Base-by-base conservation (phyloP, 352 stramenopile species). In the Phytopythium mirpurense region DNA sequence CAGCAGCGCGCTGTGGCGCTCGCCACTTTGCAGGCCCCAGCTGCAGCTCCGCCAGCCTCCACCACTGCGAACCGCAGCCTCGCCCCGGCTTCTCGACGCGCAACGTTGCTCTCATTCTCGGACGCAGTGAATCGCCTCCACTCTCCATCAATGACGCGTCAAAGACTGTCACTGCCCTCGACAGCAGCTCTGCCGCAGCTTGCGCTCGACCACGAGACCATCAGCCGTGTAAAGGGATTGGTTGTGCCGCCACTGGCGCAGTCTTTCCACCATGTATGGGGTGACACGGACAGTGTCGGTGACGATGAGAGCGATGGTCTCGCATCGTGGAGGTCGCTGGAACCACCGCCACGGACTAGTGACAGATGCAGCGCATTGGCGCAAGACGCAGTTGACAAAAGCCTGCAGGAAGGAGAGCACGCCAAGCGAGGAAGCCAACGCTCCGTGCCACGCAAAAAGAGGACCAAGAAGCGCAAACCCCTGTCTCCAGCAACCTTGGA, bases 1-100 rank as follows among this genome's bases (percentile, higher is more conserved):
- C 64, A 82, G 57, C 75, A 78, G n/a, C 55, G 71, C 2, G 63
- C 62, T 2, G 66, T 74, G 48, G 63, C 44, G 3, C 67, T 63
- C 0, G 51, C 40, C n/a, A 34, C 58, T 0, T 24, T 53, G 0
- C 36, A 52, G 40, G 15, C 23, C 34, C 60, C 34, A 11, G 41
- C 10, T n/a, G n/a, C n/a, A 29, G 16, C 15, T 21, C 24, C 44
- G 38, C 15, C 31, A 26, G 51, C 38, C 16, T 23, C 21, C 2
- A 4, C 19, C 29, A 19, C 31, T 7, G 3, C 31, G 1, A 29
- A 18, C 9, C 29, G 19, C 19, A 16, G 18, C 21, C 31, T 59
- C 14, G 63, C 59, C 27, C 48, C 36, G 19, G 31, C 59, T 26
- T 43, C 47, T 44, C 35, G 53, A n/a, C 21, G 43, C 3, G 8